Base-by-base conservation (phyloP, 192 early-diverging fungal genomes). In the Backusella australiensis region DNA sequence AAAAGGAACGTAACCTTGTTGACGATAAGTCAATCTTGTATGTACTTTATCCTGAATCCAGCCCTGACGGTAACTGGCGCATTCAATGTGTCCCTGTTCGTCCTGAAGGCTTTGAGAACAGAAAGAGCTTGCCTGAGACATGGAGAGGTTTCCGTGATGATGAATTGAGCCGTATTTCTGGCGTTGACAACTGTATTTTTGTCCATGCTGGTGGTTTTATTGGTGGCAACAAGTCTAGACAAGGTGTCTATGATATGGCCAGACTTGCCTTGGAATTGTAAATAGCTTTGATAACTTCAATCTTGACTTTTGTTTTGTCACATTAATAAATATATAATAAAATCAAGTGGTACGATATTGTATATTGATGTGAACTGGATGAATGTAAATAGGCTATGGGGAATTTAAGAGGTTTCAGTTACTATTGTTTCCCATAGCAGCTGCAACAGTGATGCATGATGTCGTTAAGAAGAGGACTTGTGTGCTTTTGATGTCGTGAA, bases 111-210 rank as follows among this genome's bases (percentile, higher is more conserved):
- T 93, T 91, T 69, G 85, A 84, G 78, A 91, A 91, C 49, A 90
- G 95, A 46, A 95, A 94, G 77, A 82, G 93, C 36, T 83, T 96
- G 70, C 95, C 95, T 7, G 91, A 93, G 74, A 83, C 78, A 9
- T 95, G 91, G 90, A 85, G 90, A 41, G 94, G 96, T 14, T 79
- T 92, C 75, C 92, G 97, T 59, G 97, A 98, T 78, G 88, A 93
- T 6, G 94, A 88, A 35, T 81, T 98, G 83, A 91, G 89, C 66
- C 90, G 93, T 74, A 83, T 93, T 71, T 85, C 90, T 19, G 91
- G 92, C 5, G 86, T 96, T 66, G 86, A 90, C 21, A 93, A 90
- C 21, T 93, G 94, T 74, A 89, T 97, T 59, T 98, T 97, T 87
- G 89, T 97, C 14, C 96, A 97, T 72, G 93, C 94, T 73, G 80